Conservation (phyloP, 148 eudicot species). For the Camellia sinensis region DNA sequence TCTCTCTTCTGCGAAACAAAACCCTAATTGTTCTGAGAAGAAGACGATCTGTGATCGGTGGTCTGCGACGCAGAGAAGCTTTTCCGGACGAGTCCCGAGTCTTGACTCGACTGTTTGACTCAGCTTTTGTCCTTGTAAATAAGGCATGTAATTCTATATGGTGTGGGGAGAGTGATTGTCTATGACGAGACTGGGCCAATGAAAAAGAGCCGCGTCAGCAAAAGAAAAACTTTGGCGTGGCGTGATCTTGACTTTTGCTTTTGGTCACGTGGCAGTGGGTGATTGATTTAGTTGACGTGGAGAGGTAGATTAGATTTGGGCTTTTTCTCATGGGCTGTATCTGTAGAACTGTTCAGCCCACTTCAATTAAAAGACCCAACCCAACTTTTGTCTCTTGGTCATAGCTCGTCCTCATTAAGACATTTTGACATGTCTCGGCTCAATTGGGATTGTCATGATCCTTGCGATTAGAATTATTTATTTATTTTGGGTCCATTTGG, state of each 20-base stretch:
- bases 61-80: background rate
- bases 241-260: background rate
- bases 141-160: too few relatives aligned
- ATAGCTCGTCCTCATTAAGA: too few relatives aligned
- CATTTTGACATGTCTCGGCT: too few relatives aligned
- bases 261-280: background rate
- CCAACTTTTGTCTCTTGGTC: too few relatives aligned
- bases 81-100: background rate
- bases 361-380: background rate
- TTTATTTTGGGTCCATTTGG: too few relatives aligned
- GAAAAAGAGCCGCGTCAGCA: too few relatives aligned
- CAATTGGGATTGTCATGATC: too few relatives aligned
- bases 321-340: too few relatives aligned
- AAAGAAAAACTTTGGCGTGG: too few relatives aligned
- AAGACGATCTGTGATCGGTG: background rate
- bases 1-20: background rate
- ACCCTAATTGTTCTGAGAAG: constrained; percentile 11
- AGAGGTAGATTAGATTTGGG: background rate
- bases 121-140: background rate
- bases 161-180: background rate
- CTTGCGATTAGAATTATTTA: too few relatives aligned
- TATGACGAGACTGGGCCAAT: background rate
- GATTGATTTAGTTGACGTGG: background rate
- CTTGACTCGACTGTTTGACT: background rate
- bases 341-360: background rate